Evolutionary conservation across 140 eudicot species (phyloP).

Genomic region (Flaveria floridana): DNA sequence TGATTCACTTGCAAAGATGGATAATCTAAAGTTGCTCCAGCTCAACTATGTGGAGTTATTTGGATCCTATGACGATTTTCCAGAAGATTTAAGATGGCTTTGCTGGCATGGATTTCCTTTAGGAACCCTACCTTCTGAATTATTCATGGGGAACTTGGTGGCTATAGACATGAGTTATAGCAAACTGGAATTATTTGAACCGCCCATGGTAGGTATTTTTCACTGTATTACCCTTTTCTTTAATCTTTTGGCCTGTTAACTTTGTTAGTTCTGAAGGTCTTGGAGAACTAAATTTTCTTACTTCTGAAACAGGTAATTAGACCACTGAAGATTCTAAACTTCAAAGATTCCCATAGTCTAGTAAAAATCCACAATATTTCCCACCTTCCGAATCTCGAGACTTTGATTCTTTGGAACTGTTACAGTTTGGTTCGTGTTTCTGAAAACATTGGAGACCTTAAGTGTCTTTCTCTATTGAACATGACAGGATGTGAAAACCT

Average conservation of each 20-base stretch:
- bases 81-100: constrained; percentile 30
- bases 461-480: constrained; percentile 25
- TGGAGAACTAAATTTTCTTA: background rate
- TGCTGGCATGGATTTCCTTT: constrained; percentile 35
- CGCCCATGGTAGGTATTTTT: constrained; percentile 28
- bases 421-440: constrained; percentile 30
- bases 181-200: constrained; percentile 26
- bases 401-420: constrained; percentile 36
- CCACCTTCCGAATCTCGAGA: constrained; percentile 32
- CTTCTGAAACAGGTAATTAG: constrained; percentile 29
- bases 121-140: constrained; percentile 20
- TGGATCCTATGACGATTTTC: constrained; percentile 28
- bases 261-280: background rate
- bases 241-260: background rate
- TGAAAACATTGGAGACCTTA: constrained; percentile 19
- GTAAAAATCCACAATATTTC: constrained; percentile 17
- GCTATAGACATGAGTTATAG: constrained; percentile 40
- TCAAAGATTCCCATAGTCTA: constrained; percentile 30
- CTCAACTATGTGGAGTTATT: constrained; percentile 29
- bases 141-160: constrained; percentile 36
- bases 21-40: constrained; percentile 35
- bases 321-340: constrained; percentile 28
- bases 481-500: constrained; percentile 34
- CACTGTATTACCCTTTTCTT: background rate
- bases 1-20: constrained; percentile 31